phyloP scores from a whole-genome alignment of 176 grass and related monocot genomes.

The Melocanna baccifera region DNA sequence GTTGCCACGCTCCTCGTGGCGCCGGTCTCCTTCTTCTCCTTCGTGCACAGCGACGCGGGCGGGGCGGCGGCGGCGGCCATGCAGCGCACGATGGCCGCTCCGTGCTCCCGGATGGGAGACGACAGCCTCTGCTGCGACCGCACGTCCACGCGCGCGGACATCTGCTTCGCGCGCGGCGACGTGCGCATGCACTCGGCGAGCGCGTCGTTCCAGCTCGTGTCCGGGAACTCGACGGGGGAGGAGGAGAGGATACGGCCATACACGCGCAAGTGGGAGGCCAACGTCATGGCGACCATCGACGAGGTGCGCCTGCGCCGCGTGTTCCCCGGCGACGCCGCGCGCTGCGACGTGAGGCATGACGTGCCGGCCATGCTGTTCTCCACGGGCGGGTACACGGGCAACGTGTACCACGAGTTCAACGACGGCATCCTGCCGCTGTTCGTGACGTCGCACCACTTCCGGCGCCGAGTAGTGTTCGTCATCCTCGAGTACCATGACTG shows the following conservation, averaged over 20 bases:
- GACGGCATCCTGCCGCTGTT: slow-evolving; percentile 91
- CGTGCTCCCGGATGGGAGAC: slow-evolving; percentile 42
- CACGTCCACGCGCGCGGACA: slow-evolving; percentile 58
- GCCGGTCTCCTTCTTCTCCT: slow-evolving; percentile 51
- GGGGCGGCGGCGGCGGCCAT: slow-evolving; percentile 24
- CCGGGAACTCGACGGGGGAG: background rate
- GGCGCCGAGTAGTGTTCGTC: slow-evolving; percentile 56
- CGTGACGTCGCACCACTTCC: slow-evolving; percentile 63
- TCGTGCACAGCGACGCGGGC: slow-evolving; percentile 32
- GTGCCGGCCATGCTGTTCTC: slow-evolving; percentile 85
- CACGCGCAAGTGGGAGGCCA: slow-evolving; percentile 81
- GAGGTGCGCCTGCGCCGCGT: slow-evolving; percentile 56
- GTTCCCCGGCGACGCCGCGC: slow-evolving; percentile 13
- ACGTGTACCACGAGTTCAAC: slow-evolving; percentile 97
- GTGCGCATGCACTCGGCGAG: slow-evolving; percentile 69
- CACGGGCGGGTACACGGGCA: slow-evolving; percentile 87
- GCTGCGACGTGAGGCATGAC: slow-evolving; percentile 63
- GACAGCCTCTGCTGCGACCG: slow-evolving; percentile 80
- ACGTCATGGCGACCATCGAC: slow-evolving; percentile 67
- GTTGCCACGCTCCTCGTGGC: slow-evolving; percentile 34
- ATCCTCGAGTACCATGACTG: slow-evolving; percentile 82
- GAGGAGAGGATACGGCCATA: slow-evolving; percentile 76
- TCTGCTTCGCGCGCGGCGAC: slow-evolving; percentile 76
- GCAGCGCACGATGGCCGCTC: background rate
- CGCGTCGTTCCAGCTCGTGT: slow-evolving; percentile 61